Evolutionary conservation across 345 rosid genomes (phyloP), one percentile per base, ranked within the genome.

Genomic region (Anacardium occidentale): DNA sequence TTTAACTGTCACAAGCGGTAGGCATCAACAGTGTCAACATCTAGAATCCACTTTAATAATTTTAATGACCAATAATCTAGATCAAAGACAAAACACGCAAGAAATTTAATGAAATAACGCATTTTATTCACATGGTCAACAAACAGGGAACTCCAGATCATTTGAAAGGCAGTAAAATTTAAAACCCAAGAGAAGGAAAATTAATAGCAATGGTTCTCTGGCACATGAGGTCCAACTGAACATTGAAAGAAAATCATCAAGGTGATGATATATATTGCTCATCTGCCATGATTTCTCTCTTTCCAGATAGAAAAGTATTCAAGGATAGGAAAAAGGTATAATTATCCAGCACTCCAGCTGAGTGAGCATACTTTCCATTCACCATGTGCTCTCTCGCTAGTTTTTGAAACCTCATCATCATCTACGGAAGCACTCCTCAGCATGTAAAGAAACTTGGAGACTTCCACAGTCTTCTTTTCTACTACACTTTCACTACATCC

Each of bases 321-420:
- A 32, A 1, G 8, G 22, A 54, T 45, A 51, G 14, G 26, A 45
- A 52, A 17, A 25, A 47, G n/a, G 15, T 62, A 45, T 29, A 25
- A 57, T 20, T 18, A 47, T 45, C 57, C 29, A 9, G 72, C 50
- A 37, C 7, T 37, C 42, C 13, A 47, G 51, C 17, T 44, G 37
- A 68, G 50, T 53, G 40, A 68, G 54, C 91, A 72, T 89, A 93
- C 99, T 85, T 93, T 91, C 99, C 98, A 91, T 74, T 86, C 88
- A 69, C 83, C 85, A 80, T 66, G 83, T 32, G 94, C 75, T 22
- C 72, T 22, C 37, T 86, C 89, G 24, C 63, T 70, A 68, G 75
- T 80, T 64, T 81, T 85, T 51, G 80, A 70, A 20, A 68, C 69
- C 17, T 78, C 83, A 56, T 72, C 79, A 66, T 81, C 83, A 29